Conservation (phyloP, 345 rosid species). For the Arabidopsis arenosa region DNA sequence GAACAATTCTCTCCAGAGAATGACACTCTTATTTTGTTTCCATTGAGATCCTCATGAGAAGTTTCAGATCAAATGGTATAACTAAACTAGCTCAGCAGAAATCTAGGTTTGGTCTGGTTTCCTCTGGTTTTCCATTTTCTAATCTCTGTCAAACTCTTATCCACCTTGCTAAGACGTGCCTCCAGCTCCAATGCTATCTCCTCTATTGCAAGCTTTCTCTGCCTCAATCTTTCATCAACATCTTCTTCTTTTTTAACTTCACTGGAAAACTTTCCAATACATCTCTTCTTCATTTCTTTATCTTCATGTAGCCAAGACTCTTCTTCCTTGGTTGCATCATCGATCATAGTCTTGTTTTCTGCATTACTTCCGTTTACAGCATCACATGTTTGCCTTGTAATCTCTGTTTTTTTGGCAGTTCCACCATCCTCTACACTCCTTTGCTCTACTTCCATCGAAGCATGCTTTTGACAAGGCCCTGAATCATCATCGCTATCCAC, state of each 20-base stretch:
- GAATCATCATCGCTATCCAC: not conserved
- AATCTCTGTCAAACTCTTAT: not conserved
- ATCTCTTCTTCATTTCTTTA: not conserved
- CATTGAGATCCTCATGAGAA: not conserved
- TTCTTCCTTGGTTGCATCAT: not conserved
- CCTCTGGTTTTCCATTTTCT: not conserved
- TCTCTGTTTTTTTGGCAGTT: not conserved
- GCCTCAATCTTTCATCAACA: not conserved
- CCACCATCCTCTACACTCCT: not conserved
- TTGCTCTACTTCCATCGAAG: not conserved
- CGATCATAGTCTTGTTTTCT: not conserved
- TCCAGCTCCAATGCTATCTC: not conserved
- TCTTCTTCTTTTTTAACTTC: not conserved
- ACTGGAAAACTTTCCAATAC: not conserved
- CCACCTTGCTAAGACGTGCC: not conserved
- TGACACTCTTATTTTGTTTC: not conserved
- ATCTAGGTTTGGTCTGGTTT: not conserved
- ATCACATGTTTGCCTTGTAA: not conserved
- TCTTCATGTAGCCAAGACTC: constrained; percentile 1
- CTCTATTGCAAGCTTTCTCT: constrained; percentile 1
- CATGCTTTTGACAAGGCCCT: not conserved
- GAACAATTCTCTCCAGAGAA: not conserved
- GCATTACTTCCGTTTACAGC: not conserved
- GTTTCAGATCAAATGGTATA: not conserved
- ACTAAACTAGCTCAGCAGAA: not conserved